phyloP scores from a whole-genome alignment of 2,329 filamentous ascomycete genomes.

The Drechslera avenae region DNA sequence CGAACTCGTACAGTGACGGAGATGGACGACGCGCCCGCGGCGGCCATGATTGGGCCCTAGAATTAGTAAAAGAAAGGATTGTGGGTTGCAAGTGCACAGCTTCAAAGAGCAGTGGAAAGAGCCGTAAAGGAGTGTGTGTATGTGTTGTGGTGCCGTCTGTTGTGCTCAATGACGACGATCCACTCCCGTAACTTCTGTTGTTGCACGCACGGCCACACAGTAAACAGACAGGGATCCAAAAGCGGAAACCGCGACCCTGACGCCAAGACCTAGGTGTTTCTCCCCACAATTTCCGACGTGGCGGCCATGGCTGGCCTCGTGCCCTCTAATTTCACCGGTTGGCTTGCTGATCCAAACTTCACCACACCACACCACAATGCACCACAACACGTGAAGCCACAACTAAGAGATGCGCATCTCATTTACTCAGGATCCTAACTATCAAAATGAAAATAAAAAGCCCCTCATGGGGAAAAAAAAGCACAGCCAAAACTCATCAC shows the following conservation, averaged over 20 bases:
- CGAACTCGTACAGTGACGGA: conserved; percentile 64
- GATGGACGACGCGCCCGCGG: conserved; percentile 57
- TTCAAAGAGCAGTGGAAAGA: conserved; percentile 12
- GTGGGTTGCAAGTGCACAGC: conserved; percentile 20
- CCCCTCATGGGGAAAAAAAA: conserved; percentile 9
- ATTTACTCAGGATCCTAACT: conserved; percentile 8
- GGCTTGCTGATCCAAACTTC: background rate
- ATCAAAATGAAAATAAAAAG: too few species aligned
- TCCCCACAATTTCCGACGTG: conserved; percentile 12
- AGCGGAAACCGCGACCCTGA: conserved; percentile 29
- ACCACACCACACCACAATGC: conserved; percentile 1
- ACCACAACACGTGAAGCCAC: too few species aligned
- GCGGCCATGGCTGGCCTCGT: background rate
- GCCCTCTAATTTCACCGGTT: background rate
- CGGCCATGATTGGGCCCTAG: conserved; percentile 39
- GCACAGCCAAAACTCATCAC: background rate
- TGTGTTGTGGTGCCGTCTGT: conserved; percentile 16
- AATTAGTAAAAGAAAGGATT: conserved; percentile 7
- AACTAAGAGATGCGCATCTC: conserved; percentile 16
- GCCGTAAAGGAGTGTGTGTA: conserved; percentile 22
- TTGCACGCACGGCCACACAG: conserved; percentile 25
- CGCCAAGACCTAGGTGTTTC: conserved; percentile 10
- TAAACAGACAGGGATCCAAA: conserved; percentile 38
- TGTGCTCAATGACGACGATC: conserved; percentile 34
- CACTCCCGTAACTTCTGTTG: conserved; percentile 20